Percentiles rank a stretch among this genome's conserved stretches.
Conservation (phyloP, 2,329 filamentous ascomycete genomes). For the Scopulariopsis brevicaulis region DNA sequence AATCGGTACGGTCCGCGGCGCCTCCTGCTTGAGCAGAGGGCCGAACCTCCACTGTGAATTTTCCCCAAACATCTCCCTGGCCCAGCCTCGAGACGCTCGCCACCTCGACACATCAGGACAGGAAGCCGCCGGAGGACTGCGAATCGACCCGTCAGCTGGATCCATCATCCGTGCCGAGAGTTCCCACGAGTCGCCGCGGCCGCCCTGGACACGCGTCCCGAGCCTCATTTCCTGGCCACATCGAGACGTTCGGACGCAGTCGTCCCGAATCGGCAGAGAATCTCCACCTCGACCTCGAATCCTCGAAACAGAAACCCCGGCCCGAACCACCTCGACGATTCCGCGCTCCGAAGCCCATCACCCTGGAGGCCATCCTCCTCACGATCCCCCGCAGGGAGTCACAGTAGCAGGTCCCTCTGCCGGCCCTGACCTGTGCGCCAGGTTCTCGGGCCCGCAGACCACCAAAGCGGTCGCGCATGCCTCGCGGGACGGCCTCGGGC, state of each 20-base stretch:
- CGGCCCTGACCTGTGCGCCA: conserved; percentile 20
- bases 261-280: not conserved
- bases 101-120: not conserved
- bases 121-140: not conserved
- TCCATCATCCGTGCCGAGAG: not conserved
- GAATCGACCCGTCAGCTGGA: not conserved
- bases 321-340: not conserved
- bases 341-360: not conserved
- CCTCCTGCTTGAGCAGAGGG: not conserved
- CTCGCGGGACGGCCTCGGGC: conserved; percentile 45
- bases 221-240: not conserved
- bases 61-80: not conserved
- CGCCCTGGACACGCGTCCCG: not conserved
- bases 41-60: not conserved
- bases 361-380: not conserved
- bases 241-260: not conserved
- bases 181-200: not conserved
- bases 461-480: conserved; percentile 35
- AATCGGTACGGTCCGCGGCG: not conserved
- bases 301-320: not conserved
- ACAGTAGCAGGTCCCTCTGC: conserved; percentile 11
- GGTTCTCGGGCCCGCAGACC: conserved; percentile 21
- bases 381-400: not conserved
- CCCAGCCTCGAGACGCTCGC: not conserved
- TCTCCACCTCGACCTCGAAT: not conserved